These are phyloP conservation scores for Sungouiella blattae DNA, from an alignment of 805 yeast species.

Conservation along the genomic window DNA sequence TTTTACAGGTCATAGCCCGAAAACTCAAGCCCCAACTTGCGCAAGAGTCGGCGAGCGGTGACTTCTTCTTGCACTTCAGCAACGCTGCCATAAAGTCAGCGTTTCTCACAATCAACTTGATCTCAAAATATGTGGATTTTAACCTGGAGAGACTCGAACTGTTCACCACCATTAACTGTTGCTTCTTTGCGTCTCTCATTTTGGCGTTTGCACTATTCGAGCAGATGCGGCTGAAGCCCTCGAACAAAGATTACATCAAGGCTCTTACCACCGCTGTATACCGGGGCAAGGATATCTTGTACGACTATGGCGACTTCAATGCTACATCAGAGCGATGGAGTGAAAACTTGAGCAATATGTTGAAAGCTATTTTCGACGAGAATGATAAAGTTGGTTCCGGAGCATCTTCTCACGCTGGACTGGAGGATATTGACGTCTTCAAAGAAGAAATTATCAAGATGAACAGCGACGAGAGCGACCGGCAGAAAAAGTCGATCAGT, in stretches of 20 bases:
- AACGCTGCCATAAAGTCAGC: constrained; percentile 36
- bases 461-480: neutral
- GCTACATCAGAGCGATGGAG: constrained; percentile 1
- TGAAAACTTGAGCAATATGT: constrained; percentile 1
- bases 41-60: constrained; percentile 11
- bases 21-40: constrained; percentile 8
- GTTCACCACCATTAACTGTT: constrained; percentile 25
- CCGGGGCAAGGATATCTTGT: neutral
- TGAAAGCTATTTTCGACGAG: neutral
- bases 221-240: neutral
- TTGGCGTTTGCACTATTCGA: constrained; percentile 15
- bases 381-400: too few relatives aligned
- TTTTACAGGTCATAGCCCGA: constrained; percentile 26
- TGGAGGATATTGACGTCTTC: neutral
- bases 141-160: constrained; percentile 35
- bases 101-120: constrained; percentile 29
- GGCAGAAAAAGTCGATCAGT: neutral
- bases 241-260: neutral
- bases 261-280: neutral
- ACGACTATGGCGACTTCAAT: constrained; percentile 1
- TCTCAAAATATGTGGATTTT: constrained; percentile 21
- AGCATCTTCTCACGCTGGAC: neutral
- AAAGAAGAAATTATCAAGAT: neutral
- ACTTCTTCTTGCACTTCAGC: constrained; percentile 22
- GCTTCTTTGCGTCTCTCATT: constrained; percentile 35